phyloP scores from a whole-genome alignment of 176 grass and related monocot species.

The Hordeum vulgare region DNA sequence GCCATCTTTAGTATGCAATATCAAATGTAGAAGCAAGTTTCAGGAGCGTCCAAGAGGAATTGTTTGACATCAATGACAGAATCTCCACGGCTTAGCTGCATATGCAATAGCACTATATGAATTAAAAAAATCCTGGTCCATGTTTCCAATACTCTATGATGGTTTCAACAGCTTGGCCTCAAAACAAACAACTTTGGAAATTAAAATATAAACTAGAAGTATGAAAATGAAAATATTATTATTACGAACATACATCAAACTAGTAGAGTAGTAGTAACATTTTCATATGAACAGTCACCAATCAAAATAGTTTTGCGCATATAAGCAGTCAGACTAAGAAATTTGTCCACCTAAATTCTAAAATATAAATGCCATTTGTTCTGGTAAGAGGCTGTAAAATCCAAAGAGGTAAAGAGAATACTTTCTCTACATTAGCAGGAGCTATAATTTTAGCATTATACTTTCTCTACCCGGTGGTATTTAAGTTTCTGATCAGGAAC shows the following conservation, averaged over 20 bases:
- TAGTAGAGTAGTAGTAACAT: neutral
- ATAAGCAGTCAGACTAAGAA: neutral
- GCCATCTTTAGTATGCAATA: slow-evolving; percentile 79
- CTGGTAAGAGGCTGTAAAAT: neutral
- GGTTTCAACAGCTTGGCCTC: too few relatives aligned
- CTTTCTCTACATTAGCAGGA: too few relatives aligned
- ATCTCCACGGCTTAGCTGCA: slow-evolving; percentile 88
- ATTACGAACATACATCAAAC: too few relatives aligned
- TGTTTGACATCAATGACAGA: slow-evolving; percentile 94
- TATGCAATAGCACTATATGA: slow-evolving; percentile 27
- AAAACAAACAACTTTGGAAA: too few relatives aligned
- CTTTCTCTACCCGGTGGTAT: too few relatives aligned
- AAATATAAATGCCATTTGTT: neutral
- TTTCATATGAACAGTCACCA: neutral
- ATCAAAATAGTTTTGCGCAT: neutral
- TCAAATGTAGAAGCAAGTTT: slow-evolving; percentile 97
- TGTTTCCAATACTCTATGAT: neutral
- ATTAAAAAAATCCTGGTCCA: neutral
- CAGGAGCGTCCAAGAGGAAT: slow-evolving; percentile 93
- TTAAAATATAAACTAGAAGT: too few relatives aligned
- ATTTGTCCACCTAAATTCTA: neutral
- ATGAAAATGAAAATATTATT: too few relatives aligned
- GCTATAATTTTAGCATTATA: too few relatives aligned
- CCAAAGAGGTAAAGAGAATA: neutral
- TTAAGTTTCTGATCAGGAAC: too few relatives aligned